Base-by-base conservation (phyloP, 345 rosid genomes). In the Eutrema heterophyllum region DNA sequence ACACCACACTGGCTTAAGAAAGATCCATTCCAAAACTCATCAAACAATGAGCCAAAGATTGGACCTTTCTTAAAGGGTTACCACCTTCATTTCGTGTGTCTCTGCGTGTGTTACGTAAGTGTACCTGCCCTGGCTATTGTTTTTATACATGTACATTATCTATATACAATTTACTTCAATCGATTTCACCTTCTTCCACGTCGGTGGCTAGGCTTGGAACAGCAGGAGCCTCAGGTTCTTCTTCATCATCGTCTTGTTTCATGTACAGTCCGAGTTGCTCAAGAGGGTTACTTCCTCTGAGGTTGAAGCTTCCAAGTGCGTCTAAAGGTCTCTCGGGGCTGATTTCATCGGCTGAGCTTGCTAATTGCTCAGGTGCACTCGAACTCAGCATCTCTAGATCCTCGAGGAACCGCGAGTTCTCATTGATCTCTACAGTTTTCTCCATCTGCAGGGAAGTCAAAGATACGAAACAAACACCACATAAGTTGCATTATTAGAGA, bases 261-360 rank as follows among this genome's bases (percentile, higher is more conserved):
- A 92, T 95, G 84, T 82, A 95, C 78, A 95, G 72, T 32, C 99
- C 99, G 3, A 90, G 89, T 63, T 88, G 97, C 78, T 95, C 99
- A 75, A 95, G 82, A 1, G 97, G 96, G 79, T 94, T 94, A 67
- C 82, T 80, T 57, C 89, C 90, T 24, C 88, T 85, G 16, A 89
- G 79, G 74, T 82, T 91, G 88, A 93, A 91, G 61, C 93, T 82
- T 43, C 92, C 95, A 77, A 94, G 69, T 24, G 82, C 79, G 36
- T 82, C 83, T 44, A 69, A 80, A 26, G 84, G 75, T 14, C 71
- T 81, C 35, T 86, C 89, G 1, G 89, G 83, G 82, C 91, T 88
- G 0, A 81, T 84, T 76, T 87, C 90, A 35, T 87, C 97, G 0
- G 75, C 84, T 53, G 87, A 87, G 80, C 86, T 87, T 9, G 85